Evolutionary conservation across 768 basidiomycete genomes (phyloP).

Genomic region (Suillus weaverae): DNA sequence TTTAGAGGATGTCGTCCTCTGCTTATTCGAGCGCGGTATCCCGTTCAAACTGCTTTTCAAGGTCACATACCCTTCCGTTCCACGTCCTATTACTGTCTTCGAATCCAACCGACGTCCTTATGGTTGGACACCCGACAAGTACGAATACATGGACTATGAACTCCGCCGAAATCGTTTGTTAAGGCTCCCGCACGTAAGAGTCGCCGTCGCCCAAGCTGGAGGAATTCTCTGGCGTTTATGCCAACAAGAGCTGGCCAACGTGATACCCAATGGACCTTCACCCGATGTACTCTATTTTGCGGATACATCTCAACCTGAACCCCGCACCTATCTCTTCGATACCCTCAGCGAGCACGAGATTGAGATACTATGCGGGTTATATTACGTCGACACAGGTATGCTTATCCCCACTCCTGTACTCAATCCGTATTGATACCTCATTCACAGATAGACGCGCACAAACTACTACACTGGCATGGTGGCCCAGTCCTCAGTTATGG

Average conservation of each 20-base stretch:
- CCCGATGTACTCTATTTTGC: not conserved
- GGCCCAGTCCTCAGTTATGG: not conserved
- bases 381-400: not conserved
- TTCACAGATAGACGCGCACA: not conserved
- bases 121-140: not conserved
- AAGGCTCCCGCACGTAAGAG: not conserved
- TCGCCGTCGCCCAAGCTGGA: not conserved
- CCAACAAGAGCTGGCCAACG: not conserved
- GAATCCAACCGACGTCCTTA: not conserved
- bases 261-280: not conserved
- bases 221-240: not conserved
- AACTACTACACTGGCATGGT: not conserved
- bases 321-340: not conserved
- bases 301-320: not conserved
- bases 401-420: not conserved
- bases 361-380: not conserved
- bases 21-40: not conserved
- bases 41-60: not conserved
- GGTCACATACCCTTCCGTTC: not conserved
- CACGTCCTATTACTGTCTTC: not conserved
- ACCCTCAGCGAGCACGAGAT: not conserved
- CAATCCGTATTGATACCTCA: not conserved
- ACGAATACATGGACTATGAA: not conserved
- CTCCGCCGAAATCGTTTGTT: not conserved
- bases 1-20: not conserved